Evolutionary conservation across 2,329 filamentous ascomycete genomes (phyloP).

Genomic region (Verticillium nonalfalfae): DNA sequence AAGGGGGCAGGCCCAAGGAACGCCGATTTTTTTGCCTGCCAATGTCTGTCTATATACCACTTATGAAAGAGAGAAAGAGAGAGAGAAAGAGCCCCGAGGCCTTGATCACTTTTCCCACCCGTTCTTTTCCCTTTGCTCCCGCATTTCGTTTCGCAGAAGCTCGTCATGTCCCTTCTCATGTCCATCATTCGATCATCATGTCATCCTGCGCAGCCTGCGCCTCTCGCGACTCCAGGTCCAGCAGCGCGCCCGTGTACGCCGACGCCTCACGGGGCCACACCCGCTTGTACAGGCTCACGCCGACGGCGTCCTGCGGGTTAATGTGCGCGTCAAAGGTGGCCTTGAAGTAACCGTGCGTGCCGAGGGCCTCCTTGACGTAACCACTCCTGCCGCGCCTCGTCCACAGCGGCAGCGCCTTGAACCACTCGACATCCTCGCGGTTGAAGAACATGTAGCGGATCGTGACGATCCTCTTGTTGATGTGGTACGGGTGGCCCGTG

Average conservation of each 20-base stretch:
- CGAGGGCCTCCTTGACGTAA: constrained; percentile 88
- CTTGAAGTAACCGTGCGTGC: constrained; percentile 99
- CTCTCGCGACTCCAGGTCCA: constrained; percentile 24
- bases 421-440: constrained; percentile 90
- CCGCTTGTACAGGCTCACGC: constrained; percentile 81
- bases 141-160: neutral
- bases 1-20: neutral
- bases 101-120: neutral
- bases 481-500: constrained; percentile 96
- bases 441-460: constrained; percentile 99
- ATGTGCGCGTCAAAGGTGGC: constrained; percentile 94
- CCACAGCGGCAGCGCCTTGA: constrained; percentile 94
- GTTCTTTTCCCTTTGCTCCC: neutral
- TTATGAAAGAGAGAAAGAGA: neutral
- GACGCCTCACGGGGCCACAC: constrained; percentile 70
- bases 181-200: constrained; percentile 33
- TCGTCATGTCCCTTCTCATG: neutral
- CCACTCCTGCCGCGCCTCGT: constrained; percentile 83
- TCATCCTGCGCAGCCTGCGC: constrained; percentile 16
- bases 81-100: neutral
- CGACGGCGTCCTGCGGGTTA: constrained; percentile 91
- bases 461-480: constrained; percentile 95
- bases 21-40: neutral
- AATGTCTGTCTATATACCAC: neutral
- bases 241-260: constrained; percentile 34